Evolutionary conservation across 2,329 filamentous ascomycete species (phyloP), one percentile per base, ranked within the genome.

Genomic region (Cytospora paraplurivora): DNA sequence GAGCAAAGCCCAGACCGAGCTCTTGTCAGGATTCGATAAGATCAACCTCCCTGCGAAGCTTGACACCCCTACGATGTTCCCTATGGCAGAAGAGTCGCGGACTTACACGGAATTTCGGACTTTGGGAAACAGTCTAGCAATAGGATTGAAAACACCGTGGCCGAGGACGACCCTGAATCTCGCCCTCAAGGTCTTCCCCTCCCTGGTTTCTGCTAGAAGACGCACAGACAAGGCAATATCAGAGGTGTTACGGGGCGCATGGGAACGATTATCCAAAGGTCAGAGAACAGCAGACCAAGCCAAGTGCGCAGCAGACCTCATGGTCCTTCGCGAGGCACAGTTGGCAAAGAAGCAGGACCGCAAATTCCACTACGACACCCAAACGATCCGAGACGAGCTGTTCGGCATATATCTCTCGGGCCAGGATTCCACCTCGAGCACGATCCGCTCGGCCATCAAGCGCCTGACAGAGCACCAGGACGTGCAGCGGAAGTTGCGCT

Each of bases 241-340:
- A 27, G 27, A 27, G 27, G 27, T 27, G 2, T 27, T 27, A 4
- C 27, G 4, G 27, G 27, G 27, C 27, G 27, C 27, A 27, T 27
- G 27, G 27, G 27, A 27, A 27, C 27, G 27, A 27, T 27, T 27
- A 27, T 27, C 27, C 27, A 27, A 27, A 27, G 27, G 27, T 27
- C 27, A 27, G 4, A 27, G 27, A 27, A 27, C 27, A 27, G 27
- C 27, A 27, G 27, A 27, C 27, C 27, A 10, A 17, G 52, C 56
- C 15, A 53, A 56, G 33, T 56, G 51, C 8, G 70, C 70, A 1
- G 64, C 72, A 51, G 75, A 77, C 47, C 70, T 76, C 47, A 69
- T 78, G 5, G 61, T 78, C 1, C 68, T 70, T 63, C 67, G 76
- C 11, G 76, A 77, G 67, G 69, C 70, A 27, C 41, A 57, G 1